These are phyloP conservation scores for Anacardium occidentale DNA, from an alignment of 345 rosid genomes.

Conservation along the genomic window DNA sequence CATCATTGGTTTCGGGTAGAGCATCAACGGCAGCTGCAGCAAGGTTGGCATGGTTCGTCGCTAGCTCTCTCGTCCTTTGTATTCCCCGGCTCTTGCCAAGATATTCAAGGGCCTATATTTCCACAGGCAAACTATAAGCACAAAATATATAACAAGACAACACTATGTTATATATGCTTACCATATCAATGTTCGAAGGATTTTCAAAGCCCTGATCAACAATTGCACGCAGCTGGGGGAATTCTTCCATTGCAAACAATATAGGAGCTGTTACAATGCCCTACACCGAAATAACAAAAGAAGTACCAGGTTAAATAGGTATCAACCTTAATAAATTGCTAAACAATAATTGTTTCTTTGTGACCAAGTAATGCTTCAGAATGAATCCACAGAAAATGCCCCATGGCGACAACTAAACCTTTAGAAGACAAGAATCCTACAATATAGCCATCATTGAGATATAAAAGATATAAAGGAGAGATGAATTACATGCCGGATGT, in stretches of 20 bases:
- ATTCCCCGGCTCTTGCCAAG: slow-evolving; percentile 89
- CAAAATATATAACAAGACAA: slow-evolving; percentile 2
- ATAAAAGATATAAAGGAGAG: slow-evolving; percentile 15
- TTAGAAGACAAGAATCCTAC: not conserved
- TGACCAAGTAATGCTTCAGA: too few species aligned
- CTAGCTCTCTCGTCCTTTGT: slow-evolving; percentile 75
- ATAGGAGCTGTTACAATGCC: slow-evolving; percentile 87
- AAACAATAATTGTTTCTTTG: too few species aligned
- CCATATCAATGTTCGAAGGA: slow-evolving; percentile 58
- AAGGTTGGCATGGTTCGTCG: slow-evolving; percentile 67
- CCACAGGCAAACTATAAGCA: slow-evolving; percentile 5
- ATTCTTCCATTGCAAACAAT: slow-evolving; percentile 88
- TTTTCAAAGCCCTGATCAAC: slow-evolving; percentile 65
- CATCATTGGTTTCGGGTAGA: slow-evolving; percentile 68
- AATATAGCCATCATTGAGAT: not conserved
- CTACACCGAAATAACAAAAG: slow-evolving; percentile 26
- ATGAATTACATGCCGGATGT: slow-evolving; percentile 69
- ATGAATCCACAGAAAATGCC: not conserved
- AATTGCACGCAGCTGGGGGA: slow-evolving; percentile 66
- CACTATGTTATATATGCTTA: slow-evolving; percentile 36
- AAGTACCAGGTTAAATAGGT: not conserved
- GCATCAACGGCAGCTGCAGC: slow-evolving; percentile 77
- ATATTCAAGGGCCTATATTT: slow-evolving; percentile 71
- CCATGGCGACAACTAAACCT: too few species aligned
- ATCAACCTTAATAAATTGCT: too few species aligned